Percentiles rank a stretch among this genome's conserved stretches.
These are phyloP conservation scores for Aspergillus funiculosus DNA, from an alignment of 495 filamentous ascomycete genomes.

Conservation along the genomic window DNA sequence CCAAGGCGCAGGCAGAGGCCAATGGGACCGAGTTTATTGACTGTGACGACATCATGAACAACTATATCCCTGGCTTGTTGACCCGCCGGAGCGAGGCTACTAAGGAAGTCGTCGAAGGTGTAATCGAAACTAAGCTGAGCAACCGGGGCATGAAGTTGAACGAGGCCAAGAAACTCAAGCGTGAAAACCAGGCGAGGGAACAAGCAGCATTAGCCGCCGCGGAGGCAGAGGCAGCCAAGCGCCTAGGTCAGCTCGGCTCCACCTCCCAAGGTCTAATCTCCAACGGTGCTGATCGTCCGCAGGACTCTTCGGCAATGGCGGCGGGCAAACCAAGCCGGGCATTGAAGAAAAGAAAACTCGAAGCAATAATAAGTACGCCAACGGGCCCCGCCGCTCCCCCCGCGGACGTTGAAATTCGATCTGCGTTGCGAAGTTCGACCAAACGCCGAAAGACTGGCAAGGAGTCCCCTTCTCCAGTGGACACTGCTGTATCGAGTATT, in stretches of 20 bases:
- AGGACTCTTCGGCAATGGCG: conserved; percentile 13
- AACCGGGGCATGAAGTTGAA: conserved; percentile 90
- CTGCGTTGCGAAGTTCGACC: conserved; percentile 18
- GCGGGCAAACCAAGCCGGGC: conserved; percentile 18
- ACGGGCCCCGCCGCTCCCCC: conserved; percentile 15
- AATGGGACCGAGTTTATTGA: conserved; percentile 60
- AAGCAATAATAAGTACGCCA: conserved; percentile 16
- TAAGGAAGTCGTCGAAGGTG: conserved; percentile 35
- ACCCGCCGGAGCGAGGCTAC: conserved; percentile 46
- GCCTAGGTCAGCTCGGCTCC: conserved; percentile 32
- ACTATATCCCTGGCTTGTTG: conserved; percentile 37
- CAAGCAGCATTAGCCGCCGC: conserved; percentile 44
- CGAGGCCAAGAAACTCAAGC: conserved; percentile 87
- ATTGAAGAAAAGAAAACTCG: conserved; percentile 30
- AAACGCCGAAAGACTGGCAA: conserved; percentile 24
- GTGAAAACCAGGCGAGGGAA: conserved; percentile 62
- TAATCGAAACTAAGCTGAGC: conserved; percentile 48
- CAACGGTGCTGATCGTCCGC: conserved; percentile 13
- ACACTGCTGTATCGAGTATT: conserved; percentile 14
- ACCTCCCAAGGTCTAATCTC: conserved; percentile 11
- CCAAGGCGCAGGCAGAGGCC: conserved; percentile 62
- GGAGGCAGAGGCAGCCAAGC: conserved; percentile 59
- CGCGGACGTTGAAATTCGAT: conserved; percentile 14
- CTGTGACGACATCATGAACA: conserved; percentile 45
- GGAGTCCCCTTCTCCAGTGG: conserved; percentile 14